These are phyloP conservation scores for Alternaria alternata DNA, from an alignment of 2,329 filamentous ascomycete genomes.

Conservation along the genomic window DNA sequence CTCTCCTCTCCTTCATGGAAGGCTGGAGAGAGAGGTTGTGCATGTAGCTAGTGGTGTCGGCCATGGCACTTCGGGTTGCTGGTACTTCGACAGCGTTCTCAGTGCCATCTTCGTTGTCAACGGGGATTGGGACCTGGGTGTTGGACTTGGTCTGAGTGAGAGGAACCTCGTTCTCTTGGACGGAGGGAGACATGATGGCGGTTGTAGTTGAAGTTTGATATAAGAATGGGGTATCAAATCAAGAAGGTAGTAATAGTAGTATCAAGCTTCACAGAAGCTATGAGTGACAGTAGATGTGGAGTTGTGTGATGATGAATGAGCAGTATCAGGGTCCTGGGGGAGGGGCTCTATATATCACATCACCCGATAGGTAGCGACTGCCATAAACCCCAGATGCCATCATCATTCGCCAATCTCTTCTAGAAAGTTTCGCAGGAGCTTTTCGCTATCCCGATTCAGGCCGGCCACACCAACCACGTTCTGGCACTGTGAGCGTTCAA, in stretches of 20 bases:
- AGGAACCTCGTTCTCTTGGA: slow-evolving; percentile 63
- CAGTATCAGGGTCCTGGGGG: slow-evolving; percentile 32
- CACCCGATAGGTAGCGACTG: slow-evolving; percentile 9
- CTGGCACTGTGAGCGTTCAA: slow-evolving; percentile 25
- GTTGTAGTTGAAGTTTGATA: slow-evolving; percentile 10
- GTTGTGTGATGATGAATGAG: slow-evolving; percentile 9
- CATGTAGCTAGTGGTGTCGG: slow-evolving; percentile 74
- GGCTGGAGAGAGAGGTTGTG: slow-evolving; percentile 74
- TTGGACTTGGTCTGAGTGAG: slow-evolving; percentile 37
- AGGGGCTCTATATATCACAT: slow-evolving; percentile 36
- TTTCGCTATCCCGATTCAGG: slow-evolving; percentile 32
- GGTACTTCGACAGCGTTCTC: slow-evolving; percentile 71
- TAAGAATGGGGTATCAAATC: slow-evolving; percentile 13
- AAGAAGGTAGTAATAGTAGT: slow-evolving; percentile 2
- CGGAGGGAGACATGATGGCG: slow-evolving; percentile 56
- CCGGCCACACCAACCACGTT: slow-evolving; percentile 25
- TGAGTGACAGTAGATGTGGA: slow-evolving; percentile 12
- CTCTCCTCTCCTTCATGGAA: slow-evolving; percentile 71
- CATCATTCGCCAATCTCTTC: slow-evolving; percentile 28
- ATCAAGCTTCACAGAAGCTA: slow-evolving; percentile 16
- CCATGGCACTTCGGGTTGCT: slow-evolving; percentile 71
- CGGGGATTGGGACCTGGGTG: slow-evolving; percentile 36
- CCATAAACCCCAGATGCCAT: slow-evolving; percentile 28
- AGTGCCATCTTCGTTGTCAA: slow-evolving; percentile 46
- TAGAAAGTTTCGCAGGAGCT: slow-evolving; percentile 23